A percentile compares a stretch with the other conserved stretches of the same genome.
These are phyloP conservation scores for Leucosporidium scottii DNA, from an alignment of 768 basidiomycete genomes.

Conservation along the genomic window DNA sequence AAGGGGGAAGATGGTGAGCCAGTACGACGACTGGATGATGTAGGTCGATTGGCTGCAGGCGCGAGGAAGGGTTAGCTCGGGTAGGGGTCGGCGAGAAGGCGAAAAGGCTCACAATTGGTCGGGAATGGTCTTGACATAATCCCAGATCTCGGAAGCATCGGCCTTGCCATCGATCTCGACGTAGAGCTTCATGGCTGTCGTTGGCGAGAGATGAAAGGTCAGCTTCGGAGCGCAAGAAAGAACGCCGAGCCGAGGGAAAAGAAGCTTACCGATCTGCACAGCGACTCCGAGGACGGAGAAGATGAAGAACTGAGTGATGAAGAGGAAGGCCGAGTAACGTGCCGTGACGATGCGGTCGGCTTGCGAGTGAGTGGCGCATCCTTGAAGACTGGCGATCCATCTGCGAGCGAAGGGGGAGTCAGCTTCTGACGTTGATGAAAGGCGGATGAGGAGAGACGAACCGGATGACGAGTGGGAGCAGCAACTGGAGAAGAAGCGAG, in stretches of 20 bases:
- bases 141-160: conserved; percentile 48
- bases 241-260: too few species aligned
- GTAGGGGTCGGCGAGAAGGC: conserved; percentile 3
- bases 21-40: conserved; percentile 60
- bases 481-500: conserved; percentile 64
- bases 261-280: conserved; percentile 25
- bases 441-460: conserved; percentile 46
- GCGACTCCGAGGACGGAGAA: conserved; percentile 52
- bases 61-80: background rate
- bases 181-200: conserved; percentile 47
- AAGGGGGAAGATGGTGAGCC: conserved; percentile 50
- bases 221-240: background rate
- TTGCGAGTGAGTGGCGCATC: conserved; percentile 34
- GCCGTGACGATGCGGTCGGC: conserved; percentile 80
- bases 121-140: conserved; percentile 48
- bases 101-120: conserved; percentile 43
- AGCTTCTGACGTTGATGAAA: background rate
- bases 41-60: conserved; percentile 72
- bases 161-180: conserved; percentile 40
- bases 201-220: background rate
- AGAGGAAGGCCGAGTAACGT: conserved; percentile 86
- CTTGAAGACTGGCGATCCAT: conserved; percentile 31
- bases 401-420: background rate
- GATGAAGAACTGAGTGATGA: conserved; percentile 81
- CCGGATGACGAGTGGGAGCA: conserved; percentile 87